Evolutionary conservation across 1,284 basidiomycete species (phyloP).

Genomic region (Phylloporus gajari): DNA sequence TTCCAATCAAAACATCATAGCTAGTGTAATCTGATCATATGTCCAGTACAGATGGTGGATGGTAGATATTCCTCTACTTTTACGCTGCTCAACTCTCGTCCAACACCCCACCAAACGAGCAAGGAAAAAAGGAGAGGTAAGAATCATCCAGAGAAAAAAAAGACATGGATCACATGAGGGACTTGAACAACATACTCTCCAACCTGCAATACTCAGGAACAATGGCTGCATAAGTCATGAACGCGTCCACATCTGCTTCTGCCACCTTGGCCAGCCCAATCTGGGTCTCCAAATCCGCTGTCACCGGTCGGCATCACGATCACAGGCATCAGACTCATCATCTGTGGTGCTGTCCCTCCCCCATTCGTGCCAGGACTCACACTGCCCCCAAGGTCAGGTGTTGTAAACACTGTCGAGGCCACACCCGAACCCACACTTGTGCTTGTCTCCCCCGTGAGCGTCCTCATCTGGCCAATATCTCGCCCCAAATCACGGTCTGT

Average conservation of each 20-base stretch:
- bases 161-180: slow-evolving; percentile 54
- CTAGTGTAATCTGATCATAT: slow-evolving; percentile 1
- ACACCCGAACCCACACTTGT: slow-evolving; percentile 47
- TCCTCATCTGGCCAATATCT: slow-evolving; percentile 51
- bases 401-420: slow-evolving; percentile 69
- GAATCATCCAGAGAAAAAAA: background rate
- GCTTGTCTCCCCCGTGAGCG: slow-evolving; percentile 58
- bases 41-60: slow-evolving; percentile 6
- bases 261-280: slow-evolving; percentile 82
- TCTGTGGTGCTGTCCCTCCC: slow-evolving; percentile 32
- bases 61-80: slow-evolving; percentile 3
- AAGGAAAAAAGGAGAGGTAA: background rate
- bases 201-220: slow-evolving; percentile 84
- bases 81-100: background rate
- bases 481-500: slow-evolving; percentile 51
- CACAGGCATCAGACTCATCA: slow-evolving; percentile 73
- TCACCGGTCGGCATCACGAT: slow-evolving; percentile 73
- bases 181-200: slow-evolving; percentile 78
- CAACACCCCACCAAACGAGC: background rate
- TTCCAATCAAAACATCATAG: too few relatives aligned
- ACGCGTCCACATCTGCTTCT: slow-evolving; percentile 82
- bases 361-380: slow-evolving; percentile 37
- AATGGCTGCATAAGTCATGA: slow-evolving; percentile 83
- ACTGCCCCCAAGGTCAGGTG: slow-evolving; percentile 63
- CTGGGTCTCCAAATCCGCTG: slow-evolving; percentile 75